Percentiles rank a stretch among this genome's conserved stretches.
Evolutionary conservation across 2,329 filamentous ascomycete genomes (phyloP).

Genomic region (Ophiognomonia clavigignenti-juglandacearum): DNA sequence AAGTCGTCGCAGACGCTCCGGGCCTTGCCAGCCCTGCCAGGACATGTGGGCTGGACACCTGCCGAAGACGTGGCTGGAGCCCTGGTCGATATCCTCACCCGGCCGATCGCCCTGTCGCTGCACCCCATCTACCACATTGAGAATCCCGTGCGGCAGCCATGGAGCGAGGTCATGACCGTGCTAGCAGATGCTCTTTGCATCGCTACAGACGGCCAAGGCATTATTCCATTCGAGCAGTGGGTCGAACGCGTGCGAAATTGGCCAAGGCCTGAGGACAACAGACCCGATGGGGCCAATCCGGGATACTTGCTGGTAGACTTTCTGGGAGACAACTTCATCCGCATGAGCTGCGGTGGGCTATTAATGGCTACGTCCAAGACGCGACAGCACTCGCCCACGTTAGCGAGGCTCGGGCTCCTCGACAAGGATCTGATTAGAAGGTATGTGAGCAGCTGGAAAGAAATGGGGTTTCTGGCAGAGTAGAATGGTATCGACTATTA

Average conservation of each 20-base stretch:
- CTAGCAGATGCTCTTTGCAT: slow-evolving; percentile 21
- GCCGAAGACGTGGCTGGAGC: slow-evolving; percentile 32
- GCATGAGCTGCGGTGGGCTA: slow-evolving; percentile 27
- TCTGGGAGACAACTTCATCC: slow-evolving; percentile 23
- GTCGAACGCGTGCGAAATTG: slow-evolving; percentile 21
- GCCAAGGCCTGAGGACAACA: slow-evolving; percentile 5
- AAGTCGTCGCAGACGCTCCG: slow-evolving; percentile 43
- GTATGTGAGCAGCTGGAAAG: neutral
- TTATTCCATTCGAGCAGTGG: slow-evolving; percentile 27
- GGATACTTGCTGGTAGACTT: slow-evolving; percentile 24
- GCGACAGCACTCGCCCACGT: slow-evolving; percentile 20
- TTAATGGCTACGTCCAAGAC: slow-evolving; percentile 23
- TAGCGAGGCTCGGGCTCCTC: slow-evolving; percentile 1
- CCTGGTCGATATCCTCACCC: slow-evolving; percentile 22
- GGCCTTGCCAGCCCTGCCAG: slow-evolving; percentile 32
- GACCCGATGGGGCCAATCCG: slow-evolving; percentile 21
- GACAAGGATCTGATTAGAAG: neutral
- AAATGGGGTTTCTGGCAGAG: neutral
- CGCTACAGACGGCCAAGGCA: slow-evolving; percentile 12
- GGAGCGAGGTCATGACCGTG: neutral
- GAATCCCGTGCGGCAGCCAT: neutral
- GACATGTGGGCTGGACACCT: slow-evolving; percentile 40
- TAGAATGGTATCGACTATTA: too few species aligned
- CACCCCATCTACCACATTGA: slow-evolving; percentile 15
- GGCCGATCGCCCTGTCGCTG: neutral